Evolutionary conservation across 345 rosid genomes (phyloP), one percentile per base, ranked within the genome.

Genomic region (Ailanthus altissimus): DNA sequence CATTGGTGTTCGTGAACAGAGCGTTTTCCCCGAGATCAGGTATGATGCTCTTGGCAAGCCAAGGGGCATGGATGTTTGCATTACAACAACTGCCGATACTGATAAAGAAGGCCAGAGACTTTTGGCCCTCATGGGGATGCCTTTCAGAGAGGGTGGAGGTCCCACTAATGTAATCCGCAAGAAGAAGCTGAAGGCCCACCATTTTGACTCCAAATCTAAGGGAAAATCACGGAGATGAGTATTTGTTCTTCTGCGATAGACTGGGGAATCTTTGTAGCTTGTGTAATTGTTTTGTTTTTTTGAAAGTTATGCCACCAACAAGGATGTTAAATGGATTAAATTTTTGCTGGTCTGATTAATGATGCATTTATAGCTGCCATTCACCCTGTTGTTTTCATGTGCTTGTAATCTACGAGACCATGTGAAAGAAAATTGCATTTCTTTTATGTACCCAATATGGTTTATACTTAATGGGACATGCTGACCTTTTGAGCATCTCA

Each of bases 101-200:
- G 98, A 96, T 74, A 84, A 89, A 87, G 97, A 93, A 88, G 97
- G 85, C 1, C 92, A 89, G 73, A 93, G 79, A 68, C 85, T 93
- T 59, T 83, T 93, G 90, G 87, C 93, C 47, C 86, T 96, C 53
- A 92, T 96, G 97, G 99, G 99, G 26, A 93, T 96, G 97, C 99
- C 99, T 1, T 93, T 93, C 80, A 86, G 88, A 83, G 98, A 91
- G 76, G 95, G 88, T 12, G 80, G 80, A 4, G 84, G 83, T 38
- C 51, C 77, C 3, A 10, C 85, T 1, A 59, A 0, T 8, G 8
- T 69, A 46, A 62, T 46, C 49, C 84, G 93, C 60, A 96, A 87
- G 97, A 96, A 91, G 92, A 96, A 92, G 82, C 86, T 91, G 62
- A 96, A 84, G 86, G 60, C 90, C 62, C 97, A 90, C 83, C 98